Conservation (phyloP, 305 asterid genomes). For the Fraxinus sp. region DNA sequence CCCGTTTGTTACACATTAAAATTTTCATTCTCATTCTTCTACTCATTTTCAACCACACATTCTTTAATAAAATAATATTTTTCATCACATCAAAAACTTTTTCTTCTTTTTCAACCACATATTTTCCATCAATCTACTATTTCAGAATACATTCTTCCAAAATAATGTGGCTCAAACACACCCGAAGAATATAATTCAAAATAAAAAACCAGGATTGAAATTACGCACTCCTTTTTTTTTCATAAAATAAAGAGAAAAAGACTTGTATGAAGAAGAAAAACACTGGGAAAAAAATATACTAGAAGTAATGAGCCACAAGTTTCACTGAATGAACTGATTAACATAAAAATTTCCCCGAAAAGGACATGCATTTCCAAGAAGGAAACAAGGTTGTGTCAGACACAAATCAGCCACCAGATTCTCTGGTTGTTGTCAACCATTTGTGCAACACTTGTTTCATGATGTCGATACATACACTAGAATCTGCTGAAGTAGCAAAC, state of each 20-base stretch:
- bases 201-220: constrained; percentile 2
- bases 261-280: neutral
- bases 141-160: too few relatives aligned
- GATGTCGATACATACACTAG: neutral
- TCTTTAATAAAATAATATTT: too few relatives aligned
- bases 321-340: neutral
- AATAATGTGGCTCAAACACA: too few relatives aligned
- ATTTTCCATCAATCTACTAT: too few relatives aligned
- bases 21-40: too few relatives aligned
- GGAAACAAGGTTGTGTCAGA: neutral
- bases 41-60: too few relatives aligned
- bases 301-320: neutral
- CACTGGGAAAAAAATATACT: neutral
- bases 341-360: neutral
- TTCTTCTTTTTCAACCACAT: too few relatives aligned
- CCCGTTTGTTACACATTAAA: too few relatives aligned
- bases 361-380: neutral
- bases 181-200: neutral
- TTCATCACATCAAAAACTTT: too few relatives aligned
- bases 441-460: neutral
- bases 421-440: neutral
- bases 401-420: neutral
- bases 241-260: neutral
- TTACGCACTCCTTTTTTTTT: neutral
- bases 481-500: neutral